Evolutionary conservation across 169 alveolate genomes (phyloP), one percentile per base, ranked within the genome.

Genomic region (Amoebophrya sp.): DNA sequence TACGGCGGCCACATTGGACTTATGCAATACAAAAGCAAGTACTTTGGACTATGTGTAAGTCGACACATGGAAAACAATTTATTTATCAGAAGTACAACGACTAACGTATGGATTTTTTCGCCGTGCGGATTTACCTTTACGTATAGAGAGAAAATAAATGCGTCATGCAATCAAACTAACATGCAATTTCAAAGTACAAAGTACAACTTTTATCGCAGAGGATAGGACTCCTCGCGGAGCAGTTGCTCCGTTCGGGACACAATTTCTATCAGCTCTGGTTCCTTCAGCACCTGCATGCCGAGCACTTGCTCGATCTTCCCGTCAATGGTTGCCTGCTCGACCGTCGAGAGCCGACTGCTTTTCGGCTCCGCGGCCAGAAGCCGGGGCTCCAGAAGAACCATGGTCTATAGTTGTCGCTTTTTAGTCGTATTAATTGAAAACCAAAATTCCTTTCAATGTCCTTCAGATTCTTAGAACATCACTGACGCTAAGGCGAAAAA

Each of bases 1-100:
- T 14, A 98, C 98, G 77, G 95, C 95, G 89, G 95, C 95, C 77
- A 97, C 97, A 92, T 97, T 97, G 18, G 95, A 94, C 93, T 97
- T 99, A 47, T 95, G 93, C 55, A 93, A 90, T 53, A 97, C 93
- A 35, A 97, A 95, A 93, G 97, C 98, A 92, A 95, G 54, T 96
- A 96, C 7, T 7, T 47, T 47, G 29, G 7, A 12, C 29, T 18
- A 18, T 12, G 18, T 47, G 89, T 23, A 23, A 10, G 89, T 77
- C 35, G 23, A 2, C 35, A 77, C 35, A 32, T 23, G 39, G 89
- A 77, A 23, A 77, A n/a, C 39, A 23, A 23, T 23, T 7, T n/a
- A 32, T n/a, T 32, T 10, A 77, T n/a, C 32, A 23, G 14, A 14
- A 23, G 23, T 10, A 23, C 23, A 10, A 77, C 35, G 39, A 77